Conservation (phyloP, 768 basidiomycete species). For the Hydnomerulius pinastri region DNA sequence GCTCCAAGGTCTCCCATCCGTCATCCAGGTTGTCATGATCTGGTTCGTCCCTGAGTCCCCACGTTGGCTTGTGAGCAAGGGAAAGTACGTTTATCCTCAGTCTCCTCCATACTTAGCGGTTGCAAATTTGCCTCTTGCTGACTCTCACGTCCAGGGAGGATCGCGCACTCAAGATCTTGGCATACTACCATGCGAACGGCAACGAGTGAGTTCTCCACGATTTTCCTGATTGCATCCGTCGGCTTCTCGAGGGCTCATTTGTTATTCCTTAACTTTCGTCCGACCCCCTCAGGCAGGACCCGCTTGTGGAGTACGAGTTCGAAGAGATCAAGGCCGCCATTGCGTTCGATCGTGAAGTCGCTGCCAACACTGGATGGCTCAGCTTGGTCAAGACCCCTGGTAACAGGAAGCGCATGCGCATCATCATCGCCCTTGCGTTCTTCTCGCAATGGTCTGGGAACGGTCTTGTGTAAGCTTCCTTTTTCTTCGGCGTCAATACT, state of each 20-base stretch:
- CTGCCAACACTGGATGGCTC: constrained; percentile 44
- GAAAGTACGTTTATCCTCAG: constrained; percentile 25
- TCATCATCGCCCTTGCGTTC: constrained; percentile 59
- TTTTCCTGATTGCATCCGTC: neutral
- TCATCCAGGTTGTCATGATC: constrained; percentile 13
- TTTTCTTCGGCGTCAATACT: neutral
- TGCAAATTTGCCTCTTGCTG: no score
- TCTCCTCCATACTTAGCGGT: no score
- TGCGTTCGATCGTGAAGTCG: constrained; percentile 43
- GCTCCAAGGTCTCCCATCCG: constrained; percentile 11
- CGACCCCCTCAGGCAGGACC: constrained; percentile 38
- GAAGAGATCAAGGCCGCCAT: constrained; percentile 66
- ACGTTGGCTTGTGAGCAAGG: constrained; percentile 40
- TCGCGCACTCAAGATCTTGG: constrained; percentile 36
- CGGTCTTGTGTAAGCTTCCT: constrained; percentile 40
- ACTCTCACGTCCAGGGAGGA: constrained; percentile 23
- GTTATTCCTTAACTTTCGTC: neutral
- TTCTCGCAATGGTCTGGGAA: constrained; percentile 64
- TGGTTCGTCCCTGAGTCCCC: constrained; percentile 40
- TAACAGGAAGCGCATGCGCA: constrained; percentile 54
- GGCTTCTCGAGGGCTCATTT: neutral
- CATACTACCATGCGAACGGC: constrained; percentile 44
- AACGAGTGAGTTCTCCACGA: constrained; percentile 39
- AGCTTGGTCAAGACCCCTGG: constrained; percentile 49
- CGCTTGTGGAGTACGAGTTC: constrained; percentile 61